A percentile compares a stretch with the other conserved stretches of the same genome.
These are phyloP conservation scores for Daphne laureola DNA, from an alignment of 441 rosid species.

Conservation along the genomic window DNA sequence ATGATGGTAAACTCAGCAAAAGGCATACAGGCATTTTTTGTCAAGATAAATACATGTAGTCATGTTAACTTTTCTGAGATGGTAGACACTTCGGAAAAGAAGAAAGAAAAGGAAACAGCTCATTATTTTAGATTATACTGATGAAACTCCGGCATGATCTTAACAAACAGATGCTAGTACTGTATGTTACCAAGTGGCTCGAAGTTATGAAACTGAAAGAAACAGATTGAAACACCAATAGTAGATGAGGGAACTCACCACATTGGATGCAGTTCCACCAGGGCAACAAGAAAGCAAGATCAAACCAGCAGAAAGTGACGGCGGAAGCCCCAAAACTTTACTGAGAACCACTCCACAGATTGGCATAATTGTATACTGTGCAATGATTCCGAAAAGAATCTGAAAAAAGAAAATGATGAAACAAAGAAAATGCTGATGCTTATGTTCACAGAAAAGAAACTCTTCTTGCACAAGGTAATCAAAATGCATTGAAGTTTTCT, in stretches of 20 bases:
- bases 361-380: constrained; percentile 66
- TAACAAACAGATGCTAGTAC: not conserved
- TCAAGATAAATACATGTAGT: too few species aligned
- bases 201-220: not conserved
- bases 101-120: not conserved
- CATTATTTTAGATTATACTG: not conserved
- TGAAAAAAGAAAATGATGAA: constrained; percentile 27
- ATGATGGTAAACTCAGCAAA: too few species aligned
- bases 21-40: too few species aligned
- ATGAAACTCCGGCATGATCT: not conserved
- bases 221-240: too few species aligned
- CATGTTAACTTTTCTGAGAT: too few species aligned
- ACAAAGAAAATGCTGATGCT: constrained; percentile 1
- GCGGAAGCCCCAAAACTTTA: constrained; percentile 45
- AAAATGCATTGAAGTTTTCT: too few species aligned
- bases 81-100: too few species aligned
- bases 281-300: constrained; percentile 58
- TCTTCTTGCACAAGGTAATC: not conserved
- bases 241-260: constrained; percentile 32
- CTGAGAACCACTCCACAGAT: constrained; percentile 34
- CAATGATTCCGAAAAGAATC: constrained; percentile 57
- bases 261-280: constrained; percentile 68
- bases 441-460: not conserved
- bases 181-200: constrained; percentile 2
- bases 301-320: constrained; percentile 58